Base-by-base conservation (phyloP, 176 grass and related monocot species). In the Oryza longistaminata region DNA sequence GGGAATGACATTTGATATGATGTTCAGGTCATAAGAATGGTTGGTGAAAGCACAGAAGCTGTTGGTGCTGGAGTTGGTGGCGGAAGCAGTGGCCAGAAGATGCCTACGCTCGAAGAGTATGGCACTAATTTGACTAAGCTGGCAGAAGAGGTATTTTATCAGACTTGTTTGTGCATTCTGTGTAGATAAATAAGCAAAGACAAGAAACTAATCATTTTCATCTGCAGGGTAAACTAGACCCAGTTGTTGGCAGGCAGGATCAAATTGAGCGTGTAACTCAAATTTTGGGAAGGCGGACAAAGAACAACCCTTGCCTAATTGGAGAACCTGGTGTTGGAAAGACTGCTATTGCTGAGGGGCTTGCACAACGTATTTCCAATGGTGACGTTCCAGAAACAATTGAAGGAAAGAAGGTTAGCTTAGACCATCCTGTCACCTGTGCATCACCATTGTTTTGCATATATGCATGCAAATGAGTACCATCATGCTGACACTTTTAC, bases 101-200 rank as follows among this genome's bases (percentile, higher is more conserved):
- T 95, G 93, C 96, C 96, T 8, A 99, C 96, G 19, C 96, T 99
- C 69, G 96, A 99, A 85, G 96, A 99, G 74, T 99, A 99, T 21
- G 96, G 96, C 74, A 99, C 96, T 87, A 99, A 94, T 87, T 88
- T 99, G 81, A 99, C 96, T 71, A 99, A 99, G 82, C 86, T 98
- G 44, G 96, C 96, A 9, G 96, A 98, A 66, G 96, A 98, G 93
- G 93, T 98, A 93, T 82, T 79, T 43, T 53, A 71, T 71, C 7
- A 72, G 50, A 50, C 39, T 0, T 17, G 24, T 78, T 60, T 64
- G 10, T 64, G 17, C 21, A 55, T 78, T 64, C 69, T 76, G 12
- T 16, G 7, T 24, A 76, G 24, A 55, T 27, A 64, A 16, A 65
- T 6, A 46, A 77, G 21, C 25, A 46, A 74, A 61, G 14, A 35